Percentiles rank a stretch among this genome's conserved stretches.
Conservation (phyloP, 2,329 filamentous ascomycete genomes). For the Diaporthe capsici region DNA sequence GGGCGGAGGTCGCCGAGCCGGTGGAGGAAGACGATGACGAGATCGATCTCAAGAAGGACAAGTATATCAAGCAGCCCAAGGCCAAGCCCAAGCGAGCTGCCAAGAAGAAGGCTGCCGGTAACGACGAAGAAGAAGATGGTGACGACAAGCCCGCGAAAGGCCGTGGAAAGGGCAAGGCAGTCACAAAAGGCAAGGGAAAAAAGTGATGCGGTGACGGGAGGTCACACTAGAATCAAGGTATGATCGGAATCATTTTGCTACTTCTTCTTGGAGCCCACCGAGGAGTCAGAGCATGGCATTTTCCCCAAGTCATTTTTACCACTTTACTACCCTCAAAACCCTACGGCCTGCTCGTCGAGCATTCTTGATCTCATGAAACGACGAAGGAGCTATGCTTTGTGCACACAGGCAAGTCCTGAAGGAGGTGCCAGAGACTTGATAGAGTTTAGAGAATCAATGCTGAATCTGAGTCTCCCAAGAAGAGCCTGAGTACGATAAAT, state of each 20-base stretch:
- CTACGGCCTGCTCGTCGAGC: background rate
- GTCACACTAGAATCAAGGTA: background rate
- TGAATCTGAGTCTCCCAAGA: background rate
- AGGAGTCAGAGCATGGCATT: background rate
- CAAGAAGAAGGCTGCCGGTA: slow-evolving; percentile 60
- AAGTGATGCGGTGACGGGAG: slow-evolving; percentile 45
- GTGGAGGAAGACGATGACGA: slow-evolving; percentile 82
- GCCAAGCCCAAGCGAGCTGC: slow-evolving; percentile 65
- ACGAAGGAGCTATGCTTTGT: background rate
- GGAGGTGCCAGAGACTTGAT: background rate
- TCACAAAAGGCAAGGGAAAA: slow-evolving; percentile 65
- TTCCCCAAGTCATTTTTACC: background rate
- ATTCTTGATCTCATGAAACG: background rate
- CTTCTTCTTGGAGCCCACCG: background rate
- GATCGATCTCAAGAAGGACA: slow-evolving; percentile 91
- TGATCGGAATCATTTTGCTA: slow-evolving; percentile 13
- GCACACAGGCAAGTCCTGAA: background rate
- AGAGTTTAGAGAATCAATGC: slow-evolving; percentile 3
- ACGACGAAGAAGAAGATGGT: slow-evolving; percentile 64
- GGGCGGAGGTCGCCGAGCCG: slow-evolving; percentile 71
- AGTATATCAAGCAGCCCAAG: slow-evolving; percentile 95
- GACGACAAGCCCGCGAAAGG: slow-evolving; percentile 70
- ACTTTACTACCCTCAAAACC: background rate
- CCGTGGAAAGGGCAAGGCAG: slow-evolving; percentile 56
- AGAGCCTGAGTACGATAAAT: background rate